Conservation (phyloP, 345 rosid species). For the Eucalyptus cloeziana region DNA sequence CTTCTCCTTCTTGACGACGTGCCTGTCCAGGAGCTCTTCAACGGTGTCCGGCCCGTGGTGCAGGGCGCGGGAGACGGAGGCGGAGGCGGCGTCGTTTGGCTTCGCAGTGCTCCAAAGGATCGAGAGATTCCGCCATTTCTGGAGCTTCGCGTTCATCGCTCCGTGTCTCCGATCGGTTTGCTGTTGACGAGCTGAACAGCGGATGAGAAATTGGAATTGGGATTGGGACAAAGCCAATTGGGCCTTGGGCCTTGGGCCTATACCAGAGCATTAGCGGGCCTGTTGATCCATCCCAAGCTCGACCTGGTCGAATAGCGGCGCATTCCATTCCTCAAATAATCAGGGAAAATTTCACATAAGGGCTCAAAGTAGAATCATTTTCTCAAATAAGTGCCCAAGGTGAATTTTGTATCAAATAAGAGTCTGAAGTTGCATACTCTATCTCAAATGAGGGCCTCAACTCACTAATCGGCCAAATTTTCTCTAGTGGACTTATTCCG, state of each 20-base stretch:
- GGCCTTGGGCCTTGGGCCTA: neutral
- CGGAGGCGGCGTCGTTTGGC: neutral
- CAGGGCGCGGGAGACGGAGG: neutral
- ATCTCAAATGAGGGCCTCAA: too few relatives aligned
- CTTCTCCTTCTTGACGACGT: conserved; percentile 49
- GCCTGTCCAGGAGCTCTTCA: conserved; percentile 75
- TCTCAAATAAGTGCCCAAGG: too few relatives aligned
- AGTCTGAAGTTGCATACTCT: too few relatives aligned
- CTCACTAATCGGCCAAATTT: too few relatives aligned
- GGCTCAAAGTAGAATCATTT: too few relatives aligned
- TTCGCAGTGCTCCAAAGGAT: neutral
- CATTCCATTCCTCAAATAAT: neutral
- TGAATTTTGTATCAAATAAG: too few relatives aligned
- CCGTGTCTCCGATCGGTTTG: neutral
- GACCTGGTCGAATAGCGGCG: neutral
- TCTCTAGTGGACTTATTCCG: too few relatives aligned
- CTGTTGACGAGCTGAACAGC: neutral
- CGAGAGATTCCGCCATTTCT: conserved; percentile 25
- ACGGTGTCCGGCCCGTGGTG: conserved; percentile 81
- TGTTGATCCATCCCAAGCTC: neutral
- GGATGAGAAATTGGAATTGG: neutral
- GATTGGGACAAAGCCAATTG: neutral
- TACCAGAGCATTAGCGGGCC: neutral
- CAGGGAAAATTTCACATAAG: too few relatives aligned
- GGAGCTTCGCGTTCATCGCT: conserved; percentile 25